phyloP scores from a whole-genome alignment of 139 green algal genomes.

The Chara braunii region DNA sequence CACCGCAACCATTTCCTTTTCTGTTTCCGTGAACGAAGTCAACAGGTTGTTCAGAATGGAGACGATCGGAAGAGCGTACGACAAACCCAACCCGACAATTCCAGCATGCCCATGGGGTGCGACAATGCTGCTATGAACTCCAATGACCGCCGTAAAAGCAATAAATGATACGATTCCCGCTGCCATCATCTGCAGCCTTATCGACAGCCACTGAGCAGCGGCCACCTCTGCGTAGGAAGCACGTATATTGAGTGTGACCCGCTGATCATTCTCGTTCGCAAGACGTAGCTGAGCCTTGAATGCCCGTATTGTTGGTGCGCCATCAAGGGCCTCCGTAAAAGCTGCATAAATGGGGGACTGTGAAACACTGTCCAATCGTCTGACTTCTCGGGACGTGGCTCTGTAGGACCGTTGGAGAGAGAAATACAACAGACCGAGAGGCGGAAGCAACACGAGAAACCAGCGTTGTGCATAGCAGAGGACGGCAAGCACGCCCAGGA shows the following conservation, averaged over 20 bases:
- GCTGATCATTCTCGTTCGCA: constrained; percentile 3
- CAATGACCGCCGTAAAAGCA: constrained; percentile 15
- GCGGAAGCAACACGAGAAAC: neutral
- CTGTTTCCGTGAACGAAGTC: constrained; percentile 65
- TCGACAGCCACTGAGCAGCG: constrained; percentile 56
- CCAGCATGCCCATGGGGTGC: neutral
- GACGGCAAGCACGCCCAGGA: constrained; percentile 60
- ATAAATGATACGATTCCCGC: constrained; percentile 55
- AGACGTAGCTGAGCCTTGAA: constrained; percentile 14
- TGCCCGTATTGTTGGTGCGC: constrained; percentile 57
- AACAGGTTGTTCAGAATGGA: constrained; percentile 75
- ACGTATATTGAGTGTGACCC: constrained; percentile 45
- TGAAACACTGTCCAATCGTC: constrained; percentile 73
- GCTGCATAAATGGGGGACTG: constrained; percentile 69
- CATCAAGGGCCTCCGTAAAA: constrained; percentile 64
- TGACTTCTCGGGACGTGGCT: constrained; percentile 67
- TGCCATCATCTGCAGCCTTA: constrained; percentile 60
- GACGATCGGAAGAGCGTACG: constrained; percentile 61
- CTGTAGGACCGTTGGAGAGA: constrained; percentile 62
- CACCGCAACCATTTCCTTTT: constrained; percentile 65
- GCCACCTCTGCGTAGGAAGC: constrained; percentile 39
- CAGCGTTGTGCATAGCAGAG: constrained; percentile 53
- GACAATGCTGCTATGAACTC: neutral
- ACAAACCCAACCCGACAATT: constrained; percentile 27
- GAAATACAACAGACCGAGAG: neutral